Evolutionary conservation across 495 filamentous ascomycete genomes (phyloP).

Genomic region (Oleoguttula mirabilis): DNA sequence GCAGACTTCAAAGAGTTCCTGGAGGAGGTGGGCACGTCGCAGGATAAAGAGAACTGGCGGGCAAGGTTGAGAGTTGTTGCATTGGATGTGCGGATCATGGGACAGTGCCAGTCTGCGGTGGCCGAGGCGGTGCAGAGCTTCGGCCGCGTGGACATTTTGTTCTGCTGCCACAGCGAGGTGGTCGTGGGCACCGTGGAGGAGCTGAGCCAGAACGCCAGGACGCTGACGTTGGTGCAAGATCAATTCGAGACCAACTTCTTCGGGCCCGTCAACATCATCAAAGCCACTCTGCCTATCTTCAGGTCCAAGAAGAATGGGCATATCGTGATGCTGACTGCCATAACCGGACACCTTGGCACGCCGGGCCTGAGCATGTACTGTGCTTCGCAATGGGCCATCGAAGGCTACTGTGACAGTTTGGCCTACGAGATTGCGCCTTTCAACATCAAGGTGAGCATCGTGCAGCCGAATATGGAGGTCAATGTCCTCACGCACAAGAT

Average conservation of each 20-base stretch:
- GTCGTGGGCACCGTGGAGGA: slow-evolving; percentile 89
- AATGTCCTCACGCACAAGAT: slow-evolving; percentile 74
- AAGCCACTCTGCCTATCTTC: slow-evolving; percentile 71
- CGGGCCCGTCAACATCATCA: slow-evolving; percentile 90
- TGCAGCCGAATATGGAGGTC: slow-evolving; percentile 82
- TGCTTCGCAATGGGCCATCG: slow-evolving; percentile 85
- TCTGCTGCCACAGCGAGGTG: slow-evolving; percentile 78
- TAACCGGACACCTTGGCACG: slow-evolving; percentile 85
- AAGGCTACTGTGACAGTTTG: slow-evolving; percentile 93
- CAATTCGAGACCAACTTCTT: slow-evolving; percentile 95
- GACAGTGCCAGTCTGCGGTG: slow-evolving; percentile 65
- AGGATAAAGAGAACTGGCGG: slow-evolving; percentile 28
- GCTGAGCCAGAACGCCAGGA: slow-evolving; percentile 57
- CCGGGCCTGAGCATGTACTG: slow-evolving; percentile 84
- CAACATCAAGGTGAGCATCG: slow-evolving; percentile 89
- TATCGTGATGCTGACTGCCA: slow-evolving; percentile 78
- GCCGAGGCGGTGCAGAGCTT: slow-evolving; percentile 76
- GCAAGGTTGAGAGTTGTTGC: slow-evolving; percentile 30
- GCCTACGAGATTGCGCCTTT: slow-evolving; percentile 96
- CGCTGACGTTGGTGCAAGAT: slow-evolving; percentile 65
- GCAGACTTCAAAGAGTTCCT: slow-evolving; percentile 41
- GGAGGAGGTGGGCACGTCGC: slow-evolving; percentile 45
- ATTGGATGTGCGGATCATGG: slow-evolving; percentile 28
- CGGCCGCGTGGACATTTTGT: slow-evolving; percentile 75
- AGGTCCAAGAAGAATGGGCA: slow-evolving; percentile 69